These are phyloP conservation scores for Penicillium macrosclerotiorum DNA, from an alignment of 495 filamentous ascomycete species.

Conservation along the genomic window DNA sequence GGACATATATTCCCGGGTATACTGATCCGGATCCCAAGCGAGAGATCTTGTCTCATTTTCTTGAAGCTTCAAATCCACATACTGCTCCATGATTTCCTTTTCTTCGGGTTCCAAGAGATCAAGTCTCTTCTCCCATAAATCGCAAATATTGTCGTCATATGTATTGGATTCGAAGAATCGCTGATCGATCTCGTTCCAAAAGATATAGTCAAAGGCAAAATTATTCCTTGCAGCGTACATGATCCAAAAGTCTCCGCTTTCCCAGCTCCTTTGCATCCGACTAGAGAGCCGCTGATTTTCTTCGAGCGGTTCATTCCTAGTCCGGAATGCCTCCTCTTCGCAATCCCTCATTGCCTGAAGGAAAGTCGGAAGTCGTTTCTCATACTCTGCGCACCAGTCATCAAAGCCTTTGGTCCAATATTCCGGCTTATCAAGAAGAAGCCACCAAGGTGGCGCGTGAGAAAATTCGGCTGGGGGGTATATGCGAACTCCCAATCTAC, in stretches of 20 bases:
- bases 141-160: slow-evolving; percentile 2
- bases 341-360: slow-evolving; percentile 12
- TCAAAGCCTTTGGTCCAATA: slow-evolving; percentile 16
- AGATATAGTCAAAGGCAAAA: slow-evolving; percentile 18
- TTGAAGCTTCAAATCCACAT: slow-evolving; percentile 14
- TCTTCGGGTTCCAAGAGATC: slow-evolving; percentile 10
- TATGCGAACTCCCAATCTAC: slow-evolving; percentile 1
- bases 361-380: slow-evolving; percentile 15
- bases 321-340: slow-evolving; percentile 12
- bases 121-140: slow-evolving; percentile 15
- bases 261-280: slow-evolving; percentile 1
- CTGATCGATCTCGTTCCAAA: slow-evolving; percentile 17
- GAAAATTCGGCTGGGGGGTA: background rate
- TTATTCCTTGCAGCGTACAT: slow-evolving; percentile 14
- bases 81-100: slow-evolving; percentile 14
- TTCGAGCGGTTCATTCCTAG: background rate
- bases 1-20: slow-evolving; percentile 14
- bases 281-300: background rate
- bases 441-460: slow-evolving; percentile 4
- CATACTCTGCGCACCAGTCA: slow-evolving; percentile 19
- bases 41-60: slow-evolving; percentile 18
- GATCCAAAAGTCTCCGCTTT: slow-evolving; percentile 1
- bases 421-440: slow-evolving; percentile 8
- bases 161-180: slow-evolving; percentile 12
- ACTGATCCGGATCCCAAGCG: slow-evolving; percentile 24